Base-by-base conservation (phyloP, 2,329 filamentous ascomycete genomes). In the Calonectria honghensis region DNA sequence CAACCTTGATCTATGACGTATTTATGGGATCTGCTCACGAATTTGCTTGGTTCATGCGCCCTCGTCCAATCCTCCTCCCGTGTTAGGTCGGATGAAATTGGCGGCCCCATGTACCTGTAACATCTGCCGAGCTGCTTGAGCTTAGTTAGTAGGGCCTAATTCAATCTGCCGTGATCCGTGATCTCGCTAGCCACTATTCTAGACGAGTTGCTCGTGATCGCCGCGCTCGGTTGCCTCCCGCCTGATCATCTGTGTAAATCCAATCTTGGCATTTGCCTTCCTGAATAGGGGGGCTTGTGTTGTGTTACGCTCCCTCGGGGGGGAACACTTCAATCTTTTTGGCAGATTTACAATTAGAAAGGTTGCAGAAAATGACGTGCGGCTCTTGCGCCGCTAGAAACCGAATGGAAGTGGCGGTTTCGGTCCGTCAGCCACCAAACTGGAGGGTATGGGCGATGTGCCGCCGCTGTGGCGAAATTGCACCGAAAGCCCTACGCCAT, bases 401-500 rank as follows among this genome's bases (percentile, higher is more conserved):
- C 37, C 7, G n/a, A 39, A 37, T 20, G 13, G 20, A 39, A 9
- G 35, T 39, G 57, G 35, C 27, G 11, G 32, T 16, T 35, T 35
- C 35, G 45, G 45, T 59, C 3, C 27, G 27, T 14, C 13, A 9
- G n/a, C 20, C 35, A 24, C n/a, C 37, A 37, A 24, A 16, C 14
- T 7, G 14, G 35, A 27, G 20, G 13, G n/a, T 27, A 20, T 54
- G 16, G 9, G 32, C 37, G 35, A 27, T 41, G 11, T 24, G n/a
- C 35, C 16, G 24, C 18, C 2, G 35, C 27, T 37, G 16, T 16
- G 35, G 27, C 24, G 37, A 29, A 41, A 63, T 29, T 63, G 20
- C 35, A 39, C 57, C 57, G 57, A 63, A 29, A 63, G 39, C 35
- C 24, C 24, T 41, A 13, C 35, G 35, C 57, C n/a, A 63, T 63